Conservation (phyloP, 306 rosid species). For the Ormosia semicastrata region DNA sequence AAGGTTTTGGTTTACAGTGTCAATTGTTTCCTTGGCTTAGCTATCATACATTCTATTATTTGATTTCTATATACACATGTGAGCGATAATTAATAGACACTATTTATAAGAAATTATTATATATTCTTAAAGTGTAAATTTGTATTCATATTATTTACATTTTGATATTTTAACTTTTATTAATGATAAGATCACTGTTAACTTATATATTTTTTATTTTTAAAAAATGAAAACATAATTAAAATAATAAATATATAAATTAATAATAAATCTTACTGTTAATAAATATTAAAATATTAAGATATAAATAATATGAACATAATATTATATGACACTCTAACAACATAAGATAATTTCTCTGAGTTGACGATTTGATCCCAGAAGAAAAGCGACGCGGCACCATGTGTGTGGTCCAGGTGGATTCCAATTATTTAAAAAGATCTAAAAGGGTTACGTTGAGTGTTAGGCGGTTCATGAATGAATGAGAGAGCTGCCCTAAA, state of each 20-base stretch:
- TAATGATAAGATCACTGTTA: no score
- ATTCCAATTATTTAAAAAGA: constrained; percentile 1
- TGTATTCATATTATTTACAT: no score
- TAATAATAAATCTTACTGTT: no score
- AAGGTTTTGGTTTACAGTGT: background rate
- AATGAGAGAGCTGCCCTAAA: background rate
- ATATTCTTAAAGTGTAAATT: no score
- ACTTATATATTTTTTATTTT: no score
- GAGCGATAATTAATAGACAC: background rate
- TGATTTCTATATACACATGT: background rate
- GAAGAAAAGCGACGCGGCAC: constrained; percentile 6
- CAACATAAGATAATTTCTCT: no score
- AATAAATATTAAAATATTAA: no score
- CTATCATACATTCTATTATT: background rate
- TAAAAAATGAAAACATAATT: no score
- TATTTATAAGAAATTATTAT: background rate
- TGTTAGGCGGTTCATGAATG: background rate
- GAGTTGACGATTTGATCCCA: background rate
- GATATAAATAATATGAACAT: no score
- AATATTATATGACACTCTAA: no score
- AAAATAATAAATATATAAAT: no score
- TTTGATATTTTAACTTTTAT: no score
- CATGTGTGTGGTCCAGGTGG: constrained; percentile 25
- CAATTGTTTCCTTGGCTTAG: background rate
- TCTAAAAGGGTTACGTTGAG: background rate